These are phyloP conservation scores for Phialophora macrospora DNA, from an alignment of 2,329 filamentous ascomycete species.

Conservation along the genomic window DNA sequence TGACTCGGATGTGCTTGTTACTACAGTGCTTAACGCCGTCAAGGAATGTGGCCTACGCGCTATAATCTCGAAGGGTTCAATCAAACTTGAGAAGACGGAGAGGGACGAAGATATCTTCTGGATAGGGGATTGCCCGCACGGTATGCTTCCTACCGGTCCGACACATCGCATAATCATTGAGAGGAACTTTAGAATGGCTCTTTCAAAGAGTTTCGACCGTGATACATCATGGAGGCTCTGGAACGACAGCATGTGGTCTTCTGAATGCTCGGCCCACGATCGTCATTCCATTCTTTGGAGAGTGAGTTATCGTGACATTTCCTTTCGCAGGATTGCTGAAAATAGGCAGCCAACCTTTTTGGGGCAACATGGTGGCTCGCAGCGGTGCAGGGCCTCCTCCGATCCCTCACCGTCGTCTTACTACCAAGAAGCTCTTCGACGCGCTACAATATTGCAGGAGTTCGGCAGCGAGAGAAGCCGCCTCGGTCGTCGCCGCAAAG, in stretches of 20 bases:
- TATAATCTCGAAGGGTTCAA: slow-evolving; percentile 62
- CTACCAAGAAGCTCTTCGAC: slow-evolving; percentile 50
- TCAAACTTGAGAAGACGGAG: slow-evolving; percentile 49
- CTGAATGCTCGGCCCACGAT: slow-evolving; percentile 57
- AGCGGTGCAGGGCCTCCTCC: slow-evolving; percentile 57
- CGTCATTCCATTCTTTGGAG: slow-evolving; percentile 63
- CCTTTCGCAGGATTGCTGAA: slow-evolving; percentile 3
- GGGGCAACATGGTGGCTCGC: slow-evolving; percentile 58
- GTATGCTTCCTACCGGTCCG: background rate
- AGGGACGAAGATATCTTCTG: slow-evolving; percentile 53
- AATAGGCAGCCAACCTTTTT: slow-evolving; percentile 54
- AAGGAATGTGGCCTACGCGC: slow-evolving; percentile 55
- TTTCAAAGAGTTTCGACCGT: slow-evolving; percentile 62
- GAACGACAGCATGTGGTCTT: slow-evolving; percentile 58
- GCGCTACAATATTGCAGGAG: slow-evolving; percentile 54
- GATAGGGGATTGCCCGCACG: slow-evolving; percentile 60
- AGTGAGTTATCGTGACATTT: slow-evolving; percentile 42
- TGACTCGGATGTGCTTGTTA: slow-evolving; percentile 52
- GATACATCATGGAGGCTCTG: slow-evolving; percentile 65
- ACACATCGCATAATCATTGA: background rate
- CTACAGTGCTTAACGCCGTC: slow-evolving; percentile 56
- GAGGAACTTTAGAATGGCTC: slow-evolving; percentile 55
- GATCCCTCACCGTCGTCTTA: slow-evolving; percentile 55
- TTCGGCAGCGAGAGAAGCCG: slow-evolving; percentile 45
- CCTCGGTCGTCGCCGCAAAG: slow-evolving; percentile 8